Evolutionary conservation across 2,329 filamentous ascomycete genomes (phyloP).

Genomic region (Colletotrichum tropicale): DNA sequence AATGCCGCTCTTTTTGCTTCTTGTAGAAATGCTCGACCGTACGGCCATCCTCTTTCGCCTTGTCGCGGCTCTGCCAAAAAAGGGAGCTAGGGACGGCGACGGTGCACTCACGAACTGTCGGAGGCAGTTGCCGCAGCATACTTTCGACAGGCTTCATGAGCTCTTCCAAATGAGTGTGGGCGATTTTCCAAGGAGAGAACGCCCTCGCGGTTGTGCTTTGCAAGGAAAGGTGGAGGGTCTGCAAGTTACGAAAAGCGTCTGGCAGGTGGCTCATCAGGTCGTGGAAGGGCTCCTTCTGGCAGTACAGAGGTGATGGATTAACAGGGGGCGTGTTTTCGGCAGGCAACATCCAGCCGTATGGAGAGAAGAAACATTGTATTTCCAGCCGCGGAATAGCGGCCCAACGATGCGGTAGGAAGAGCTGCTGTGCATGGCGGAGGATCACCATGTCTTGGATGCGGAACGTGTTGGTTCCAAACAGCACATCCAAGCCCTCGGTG

Average conservation of each 20-base stretch:
- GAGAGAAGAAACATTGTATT: not conserved
- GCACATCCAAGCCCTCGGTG: conserved; percentile 9
- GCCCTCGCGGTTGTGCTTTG: not conserved
- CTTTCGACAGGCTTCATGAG: conserved; percentile 18
- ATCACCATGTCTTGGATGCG: conserved; percentile 3
- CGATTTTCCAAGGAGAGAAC: not conserved
- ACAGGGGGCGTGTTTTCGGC: not conserved
- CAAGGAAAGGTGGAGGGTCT: not conserved
- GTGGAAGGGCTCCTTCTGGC: not conserved
- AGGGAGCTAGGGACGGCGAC: conserved; percentile 26
- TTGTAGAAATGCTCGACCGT: conserved; percentile 21
- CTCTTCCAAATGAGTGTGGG: not conserved
- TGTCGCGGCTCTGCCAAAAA: conserved; percentile 20
- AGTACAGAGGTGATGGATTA: not conserved
- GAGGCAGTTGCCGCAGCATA: conserved; percentile 23
- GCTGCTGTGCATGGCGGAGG: not conserved
- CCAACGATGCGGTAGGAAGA: not conserved
- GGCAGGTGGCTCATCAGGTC: not conserved
- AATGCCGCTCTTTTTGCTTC: conserved; percentile 24
- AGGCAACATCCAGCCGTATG: not conserved
- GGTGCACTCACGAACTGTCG: conserved; percentile 22
- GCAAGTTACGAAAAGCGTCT: not conserved
- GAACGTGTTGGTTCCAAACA: conserved; percentile 19
- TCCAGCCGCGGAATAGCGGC: not conserved
- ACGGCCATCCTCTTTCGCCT: conserved; percentile 7